A percentile compares a stretch with the other conserved stretches of the same genome.
These are phyloP conservation scores for Phenoliferia sp. DNA, from an alignment of 1,284 basidiomycete genomes.

Conservation along the genomic window DNA sequence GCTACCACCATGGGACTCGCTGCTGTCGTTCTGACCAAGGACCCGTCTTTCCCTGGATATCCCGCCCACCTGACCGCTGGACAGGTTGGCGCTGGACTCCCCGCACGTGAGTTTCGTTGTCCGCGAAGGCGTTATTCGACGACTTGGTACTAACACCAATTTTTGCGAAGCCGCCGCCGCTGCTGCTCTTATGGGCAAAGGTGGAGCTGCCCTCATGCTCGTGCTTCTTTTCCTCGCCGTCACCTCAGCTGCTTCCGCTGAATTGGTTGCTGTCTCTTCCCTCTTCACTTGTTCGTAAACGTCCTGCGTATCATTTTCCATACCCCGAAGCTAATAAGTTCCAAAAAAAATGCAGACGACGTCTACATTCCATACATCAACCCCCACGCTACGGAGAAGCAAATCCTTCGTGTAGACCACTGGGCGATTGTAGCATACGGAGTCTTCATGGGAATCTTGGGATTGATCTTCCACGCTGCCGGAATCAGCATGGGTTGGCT, in stretches of 20 bases:
- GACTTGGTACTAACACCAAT: no score
- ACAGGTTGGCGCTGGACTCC: slow-evolving; percentile 76
- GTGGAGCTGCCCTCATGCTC: slow-evolving; percentile 60
- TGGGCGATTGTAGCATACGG: slow-evolving; percentile 51
- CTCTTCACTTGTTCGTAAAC: slow-evolving; percentile 53
- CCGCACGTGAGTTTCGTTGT: no score
- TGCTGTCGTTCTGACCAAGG: slow-evolving; percentile 10
- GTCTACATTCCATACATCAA: slow-evolving; percentile 50
- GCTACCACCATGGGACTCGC: slow-evolving; percentile 13
- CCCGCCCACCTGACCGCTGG: slow-evolving; percentile 10
- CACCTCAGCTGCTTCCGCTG: slow-evolving; percentile 79
- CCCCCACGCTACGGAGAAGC: slow-evolving; percentile 54
- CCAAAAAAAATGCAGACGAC: background rate
- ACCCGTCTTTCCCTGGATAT: slow-evolving; percentile 17
- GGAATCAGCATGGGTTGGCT: slow-evolving; percentile 64
- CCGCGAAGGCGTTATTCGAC: no score
- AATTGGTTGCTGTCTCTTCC: slow-evolving; percentile 72
- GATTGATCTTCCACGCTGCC: slow-evolving; percentile 80
- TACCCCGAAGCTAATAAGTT: background rate
- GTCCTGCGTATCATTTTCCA: slow-evolving; percentile 36
- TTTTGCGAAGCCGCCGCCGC: slow-evolving; percentile 69
- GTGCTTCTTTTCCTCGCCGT: slow-evolving; percentile 64
- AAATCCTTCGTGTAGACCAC: slow-evolving; percentile 55
- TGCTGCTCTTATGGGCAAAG: slow-evolving; percentile 53
- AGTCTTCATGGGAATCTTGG: slow-evolving; percentile 72